phyloP scores from a whole-genome alignment of 306 rosid species.

The Vigna radiata region DNA sequence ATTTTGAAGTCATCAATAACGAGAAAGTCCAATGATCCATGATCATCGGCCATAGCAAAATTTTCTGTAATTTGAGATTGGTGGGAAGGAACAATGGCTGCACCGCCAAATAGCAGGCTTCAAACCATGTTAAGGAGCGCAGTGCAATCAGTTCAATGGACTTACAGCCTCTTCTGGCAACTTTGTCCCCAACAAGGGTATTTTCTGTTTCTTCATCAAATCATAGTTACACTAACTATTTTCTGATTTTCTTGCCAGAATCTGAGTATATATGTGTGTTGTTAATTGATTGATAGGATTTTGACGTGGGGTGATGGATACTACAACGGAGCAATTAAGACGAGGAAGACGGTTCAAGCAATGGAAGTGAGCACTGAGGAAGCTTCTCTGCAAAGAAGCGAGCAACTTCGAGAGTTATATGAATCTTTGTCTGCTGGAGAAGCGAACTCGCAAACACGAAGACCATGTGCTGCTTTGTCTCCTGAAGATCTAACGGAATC shows the following conservation, averaged over 20 bases:
- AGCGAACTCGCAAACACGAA: conserved; percentile 55
- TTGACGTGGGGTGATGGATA: conserved; percentile 75
- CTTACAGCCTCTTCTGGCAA: conserved; percentile 79
- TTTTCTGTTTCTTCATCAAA: neutral
- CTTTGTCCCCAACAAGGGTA: conserved; percentile 71
- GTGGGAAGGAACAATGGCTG: conserved; percentile 39
- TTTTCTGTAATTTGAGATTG: neutral
- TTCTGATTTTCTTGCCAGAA: too few relatives aligned
- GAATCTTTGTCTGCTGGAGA: conserved; percentile 62
- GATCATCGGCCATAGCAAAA: too few relatives aligned
- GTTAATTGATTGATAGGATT: conserved; percentile 41
- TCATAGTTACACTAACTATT: too few relatives aligned
- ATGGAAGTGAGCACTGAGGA: conserved; percentile 64
- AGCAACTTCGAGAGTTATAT: conserved; percentile 80
- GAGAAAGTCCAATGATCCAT: too few relatives aligned
- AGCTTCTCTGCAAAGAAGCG: conserved; percentile 67
- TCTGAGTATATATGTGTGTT: too few relatives aligned
- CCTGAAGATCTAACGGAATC: conserved; percentile 84
- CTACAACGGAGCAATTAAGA: conserved; percentile 80
- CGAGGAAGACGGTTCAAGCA: conserved; percentile 70
- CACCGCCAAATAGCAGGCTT: conserved; percentile 50
- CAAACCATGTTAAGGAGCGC: conserved; percentile 66
- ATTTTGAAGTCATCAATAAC: too few relatives aligned
- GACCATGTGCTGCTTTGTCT: conserved; percentile 75
- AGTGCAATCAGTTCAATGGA: conserved; percentile 84